Evolutionary conservation across 2,329 filamentous ascomycete species (phyloP).

Genomic region (Geosmithia putterillii): DNA sequence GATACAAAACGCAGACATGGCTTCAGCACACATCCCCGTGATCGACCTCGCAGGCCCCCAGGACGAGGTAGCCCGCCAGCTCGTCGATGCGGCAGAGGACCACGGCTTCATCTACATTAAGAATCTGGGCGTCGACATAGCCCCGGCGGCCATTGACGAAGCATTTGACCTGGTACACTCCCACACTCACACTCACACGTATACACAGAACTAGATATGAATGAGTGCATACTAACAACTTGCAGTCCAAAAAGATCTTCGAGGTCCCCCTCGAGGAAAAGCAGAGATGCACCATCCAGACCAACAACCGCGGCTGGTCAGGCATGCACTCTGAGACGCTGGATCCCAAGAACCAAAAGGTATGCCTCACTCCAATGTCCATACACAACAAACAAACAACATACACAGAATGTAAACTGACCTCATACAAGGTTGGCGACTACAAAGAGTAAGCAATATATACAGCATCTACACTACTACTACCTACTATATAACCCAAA

Average conservation of each 20-base stretch:
- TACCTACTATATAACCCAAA: background rate
- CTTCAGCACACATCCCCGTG: conserved; percentile 55
- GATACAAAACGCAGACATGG: background rate
- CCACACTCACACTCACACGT: background rate
- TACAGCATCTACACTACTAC: background rate
- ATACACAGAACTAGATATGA: too few relatives aligned
- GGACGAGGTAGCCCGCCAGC: conserved; percentile 45
- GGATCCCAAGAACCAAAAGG: conserved; percentile 71
- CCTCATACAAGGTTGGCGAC: conserved; percentile 74
- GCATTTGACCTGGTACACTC: conserved; percentile 59
- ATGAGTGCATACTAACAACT: conserved; percentile 1
- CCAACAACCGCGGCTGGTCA: conserved; percentile 80
- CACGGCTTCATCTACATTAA: conserved; percentile 87
- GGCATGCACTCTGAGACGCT: conserved; percentile 80
- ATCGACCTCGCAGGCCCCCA: conserved; percentile 62
- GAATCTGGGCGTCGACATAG: conserved; percentile 59
- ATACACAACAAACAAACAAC: too few relatives aligned
- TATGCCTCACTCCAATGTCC: conserved; percentile 20
- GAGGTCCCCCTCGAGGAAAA: conserved; percentile 58
- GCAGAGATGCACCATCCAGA: conserved; percentile 58
- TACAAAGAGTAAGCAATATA: conserved; percentile 83
- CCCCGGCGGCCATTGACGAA: conserved; percentile 49
- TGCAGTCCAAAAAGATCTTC: conserved; percentile 59
- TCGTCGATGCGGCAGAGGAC: conserved; percentile 69
- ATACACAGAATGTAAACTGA: too few relatives aligned